phyloP scores from a whole-genome alignment of 306 rosid genomes.

The Cucurbita maxima region DNA sequence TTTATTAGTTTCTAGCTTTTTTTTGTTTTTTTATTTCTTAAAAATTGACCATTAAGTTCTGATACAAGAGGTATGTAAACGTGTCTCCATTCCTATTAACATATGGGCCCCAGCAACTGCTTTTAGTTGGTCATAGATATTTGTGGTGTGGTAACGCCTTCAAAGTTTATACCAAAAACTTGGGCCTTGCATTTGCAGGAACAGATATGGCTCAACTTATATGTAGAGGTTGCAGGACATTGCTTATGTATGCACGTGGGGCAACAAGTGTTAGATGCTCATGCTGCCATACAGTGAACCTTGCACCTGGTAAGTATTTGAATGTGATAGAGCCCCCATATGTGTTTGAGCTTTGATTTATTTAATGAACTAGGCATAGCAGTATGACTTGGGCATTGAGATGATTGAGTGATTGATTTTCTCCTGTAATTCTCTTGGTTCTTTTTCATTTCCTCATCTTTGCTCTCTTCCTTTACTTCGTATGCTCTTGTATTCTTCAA shows the following conservation, averaged over 20 bases:
- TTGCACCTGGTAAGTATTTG: slow-evolving; percentile 49
- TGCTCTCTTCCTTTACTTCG: not conserved
- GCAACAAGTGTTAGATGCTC: slow-evolving; percentile 97
- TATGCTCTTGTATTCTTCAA: not conserved
- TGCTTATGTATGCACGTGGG: slow-evolving; percentile 79
- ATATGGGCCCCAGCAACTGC: not conserved
- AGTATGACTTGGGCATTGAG: not conserved
- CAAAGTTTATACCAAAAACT: not conserved
- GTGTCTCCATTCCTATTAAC: too few relatives aligned
- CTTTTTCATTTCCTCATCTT: not conserved
- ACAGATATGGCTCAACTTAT: slow-evolving; percentile 84
- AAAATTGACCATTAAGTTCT: not conserved
- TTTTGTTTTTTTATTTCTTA: not conserved
- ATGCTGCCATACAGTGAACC: slow-evolving; percentile 82
- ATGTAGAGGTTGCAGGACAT: slow-evolving; percentile 93
- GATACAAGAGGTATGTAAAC: not conserved
- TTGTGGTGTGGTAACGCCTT: not conserved
- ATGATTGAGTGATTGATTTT: not conserved
- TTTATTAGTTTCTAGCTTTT: not conserved
- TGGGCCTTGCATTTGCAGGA: slow-evolving; percentile 32
- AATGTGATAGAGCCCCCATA: not conserved
- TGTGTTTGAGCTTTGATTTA: not conserved
- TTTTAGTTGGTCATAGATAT: not conserved
- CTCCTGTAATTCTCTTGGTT: not conserved
- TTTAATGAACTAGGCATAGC: not conserved